phyloP scores from a whole-genome alignment of 1,139 yeast genomes.

The Chernovozyma aurita region DNA sequence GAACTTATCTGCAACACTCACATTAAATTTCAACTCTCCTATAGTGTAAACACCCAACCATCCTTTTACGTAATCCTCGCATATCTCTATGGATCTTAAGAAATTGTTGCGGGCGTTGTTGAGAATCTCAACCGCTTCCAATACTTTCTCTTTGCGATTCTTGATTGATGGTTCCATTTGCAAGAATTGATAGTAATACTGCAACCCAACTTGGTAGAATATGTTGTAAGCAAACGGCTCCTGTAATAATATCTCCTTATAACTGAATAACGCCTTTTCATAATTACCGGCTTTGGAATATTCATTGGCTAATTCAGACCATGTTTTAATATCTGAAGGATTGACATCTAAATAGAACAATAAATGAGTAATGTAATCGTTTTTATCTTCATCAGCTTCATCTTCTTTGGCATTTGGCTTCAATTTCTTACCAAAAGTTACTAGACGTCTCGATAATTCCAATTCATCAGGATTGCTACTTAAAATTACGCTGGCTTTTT shows the following conservation, averaged over 20 bases:
- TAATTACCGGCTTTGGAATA: conserved; percentile 61
- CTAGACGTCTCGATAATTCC: conserved; percentile 29
- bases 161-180: conserved; percentile 13
- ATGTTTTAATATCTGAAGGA: conserved; percentile 72
- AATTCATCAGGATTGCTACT: conserved; percentile 34
- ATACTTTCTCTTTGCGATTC: conserved; percentile 19
- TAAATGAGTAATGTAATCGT: conserved; percentile 46
- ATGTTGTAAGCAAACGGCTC: conserved; percentile 73
- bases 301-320: conserved; percentile 70
- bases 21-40: conserved; percentile 17
- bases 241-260: conserved; percentile 63
- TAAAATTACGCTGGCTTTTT: conserved; percentile 32
- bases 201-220: conserved; percentile 36
- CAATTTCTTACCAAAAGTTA: conserved; percentile 32
- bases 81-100: conserved; percentile 69
- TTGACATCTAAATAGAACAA: conserved; percentile 45
- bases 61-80: conserved; percentile 62
- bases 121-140: conserved; percentile 22
- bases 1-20: conserved; percentile 11
- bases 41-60: conserved; percentile 70
- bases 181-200: conserved; percentile 19
- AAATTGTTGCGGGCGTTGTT: conserved; percentile 49
- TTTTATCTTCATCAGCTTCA: conserved; percentile 12
- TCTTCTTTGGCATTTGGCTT: too few species aligned
- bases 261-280: conserved; percentile 61